phyloP scores from a whole-genome alignment of 768 basidiomycete genomes.

The Cytidiella melzeri region DNA sequence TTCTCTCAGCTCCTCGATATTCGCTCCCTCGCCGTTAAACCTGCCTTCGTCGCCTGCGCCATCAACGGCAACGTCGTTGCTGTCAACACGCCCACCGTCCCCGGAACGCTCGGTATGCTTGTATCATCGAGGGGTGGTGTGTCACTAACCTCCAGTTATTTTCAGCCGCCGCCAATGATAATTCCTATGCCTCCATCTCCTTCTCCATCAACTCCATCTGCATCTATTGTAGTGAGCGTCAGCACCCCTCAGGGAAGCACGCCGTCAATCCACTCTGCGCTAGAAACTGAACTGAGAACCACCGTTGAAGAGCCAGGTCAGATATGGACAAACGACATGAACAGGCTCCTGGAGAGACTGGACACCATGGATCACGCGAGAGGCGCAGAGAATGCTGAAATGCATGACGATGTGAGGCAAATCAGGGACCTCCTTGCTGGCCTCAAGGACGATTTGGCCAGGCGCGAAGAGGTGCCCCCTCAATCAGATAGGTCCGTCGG shows the following conservation, averaged over 20 bases:
- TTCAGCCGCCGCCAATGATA: slow-evolving; percentile 25
- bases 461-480: slow-evolving; percentile 20
- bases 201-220: slow-evolving; percentile 29
- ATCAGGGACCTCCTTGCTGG: slow-evolving; percentile 66
- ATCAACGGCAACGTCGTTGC: background rate
- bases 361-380: slow-evolving; percentile 61
- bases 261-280: slow-evolving; percentile 42
- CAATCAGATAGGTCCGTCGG: slow-evolving; percentile 41
- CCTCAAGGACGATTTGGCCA: slow-evolving; percentile 19
- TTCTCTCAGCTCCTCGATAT: background rate
- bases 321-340: slow-evolving; percentile 44
- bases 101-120: slow-evolving; percentile 24
- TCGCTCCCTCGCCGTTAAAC: background rate
- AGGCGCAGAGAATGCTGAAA: slow-evolving; percentile 56
- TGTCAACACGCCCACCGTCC: slow-evolving; percentile 12
- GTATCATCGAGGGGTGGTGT: background rate
- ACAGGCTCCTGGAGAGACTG: slow-evolving; percentile 44
- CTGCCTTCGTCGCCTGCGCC: slow-evolving; percentile 2
- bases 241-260: slow-evolving; percentile 40
- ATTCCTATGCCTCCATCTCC: slow-evolving; percentile 31
- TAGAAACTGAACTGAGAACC: slow-evolving; percentile 39
- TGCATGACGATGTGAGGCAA: slow-evolving; percentile 61
- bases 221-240: slow-evolving; percentile 41
- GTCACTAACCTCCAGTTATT: background rate
- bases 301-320: slow-evolving; percentile 28